phyloP scores from a whole-genome alignment of 176 grass and related monocot species.

The Hordeum marinum region DNA sequence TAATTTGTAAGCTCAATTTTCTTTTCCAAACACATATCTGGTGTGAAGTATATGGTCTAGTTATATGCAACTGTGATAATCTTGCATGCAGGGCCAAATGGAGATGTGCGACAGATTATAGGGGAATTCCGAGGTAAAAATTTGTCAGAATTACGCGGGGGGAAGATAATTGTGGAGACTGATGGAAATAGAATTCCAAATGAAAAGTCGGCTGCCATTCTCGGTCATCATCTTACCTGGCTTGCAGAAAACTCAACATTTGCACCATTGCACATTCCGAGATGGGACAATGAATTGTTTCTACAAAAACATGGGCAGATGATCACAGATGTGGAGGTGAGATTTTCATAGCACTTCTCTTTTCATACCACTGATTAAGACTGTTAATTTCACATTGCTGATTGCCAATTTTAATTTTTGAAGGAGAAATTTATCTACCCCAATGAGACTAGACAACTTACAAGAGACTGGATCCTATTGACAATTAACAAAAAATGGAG shows the following conservation, averaged over 20 bases:
- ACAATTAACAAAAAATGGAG: not conserved
- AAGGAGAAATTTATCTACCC: not conserved
- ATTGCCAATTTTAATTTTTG: not conserved
- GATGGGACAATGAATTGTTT: not conserved
- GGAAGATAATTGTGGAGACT: not conserved
- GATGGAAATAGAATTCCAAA: not conserved
- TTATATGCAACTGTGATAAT: not conserved
- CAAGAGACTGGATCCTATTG: not conserved
- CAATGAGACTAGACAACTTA: not conserved
- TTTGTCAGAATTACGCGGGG: not conserved
- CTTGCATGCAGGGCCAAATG: not conserved
- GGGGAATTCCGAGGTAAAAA: not conserved
- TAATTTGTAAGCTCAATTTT: not conserved
- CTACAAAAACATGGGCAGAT: not conserved
- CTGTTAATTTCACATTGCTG: not conserved
- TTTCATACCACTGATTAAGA: not conserved
- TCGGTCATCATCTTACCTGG: not conserved
- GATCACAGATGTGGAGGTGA: not conserved
- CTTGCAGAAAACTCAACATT: constrained; percentile 11
- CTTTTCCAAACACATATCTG: not conserved
- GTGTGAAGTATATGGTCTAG: too few relatives aligned
- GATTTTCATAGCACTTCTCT: not conserved
- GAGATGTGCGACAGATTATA: not conserved
- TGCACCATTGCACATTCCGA: constrained; percentile 9
- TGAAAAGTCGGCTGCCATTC: not conserved